Evolutionary conservation across 306 rosid species (phyloP), one percentile per base, ranked within the genome.

Genomic region (Cucurbita ficifolia): DNA sequence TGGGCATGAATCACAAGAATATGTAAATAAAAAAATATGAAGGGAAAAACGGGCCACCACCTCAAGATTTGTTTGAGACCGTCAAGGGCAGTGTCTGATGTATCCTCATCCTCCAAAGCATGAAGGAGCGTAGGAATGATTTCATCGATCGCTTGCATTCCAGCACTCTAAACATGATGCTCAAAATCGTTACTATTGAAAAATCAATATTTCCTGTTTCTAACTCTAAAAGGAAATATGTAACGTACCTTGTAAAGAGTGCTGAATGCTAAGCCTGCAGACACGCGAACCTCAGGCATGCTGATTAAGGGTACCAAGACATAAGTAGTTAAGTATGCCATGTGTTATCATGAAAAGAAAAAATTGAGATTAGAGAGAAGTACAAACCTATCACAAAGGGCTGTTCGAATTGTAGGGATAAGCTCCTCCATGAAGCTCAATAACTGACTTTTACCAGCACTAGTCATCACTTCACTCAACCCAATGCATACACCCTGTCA

Each of bases 61-160:
- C 99, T 94, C 61, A 94, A 82, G 81, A 94, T 94, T 84, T 94
- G 99, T 81, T 94, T 94, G 64, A 94, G 99, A 73, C 99, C 99
- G 61, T 94, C 97, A 33, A 91, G 99, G 29, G 99, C 99, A 77
- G 95, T 94, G 61, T 91, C 96, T 73, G 97, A 94, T 74, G 95
- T 89, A 78, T 82, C 62, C 78, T 91, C 96, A 76, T 86, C 96
- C 83, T 94, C 97, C 89, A 94, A 76, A 42, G 99, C 97, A 83
- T 84, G 96, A 65, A 94, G 85, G 81, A 94, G 97, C 38, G 95
- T 94, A 7, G 99, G 99, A 83, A 94, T 92, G 74, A 94, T 91
- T 81, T 91, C 97, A 62, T 94, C 99, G 59, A 94, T 94, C 68
- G 99, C 97, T 87, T 91, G 99, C 96, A 94, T 13, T 81, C 99